A percentile compares a stretch with the other conserved stretches of the same genome.
Evolutionary conservation across 1,284 basidiomycete species (phyloP).

Genomic region (Thelephora terrestris): DNA sequence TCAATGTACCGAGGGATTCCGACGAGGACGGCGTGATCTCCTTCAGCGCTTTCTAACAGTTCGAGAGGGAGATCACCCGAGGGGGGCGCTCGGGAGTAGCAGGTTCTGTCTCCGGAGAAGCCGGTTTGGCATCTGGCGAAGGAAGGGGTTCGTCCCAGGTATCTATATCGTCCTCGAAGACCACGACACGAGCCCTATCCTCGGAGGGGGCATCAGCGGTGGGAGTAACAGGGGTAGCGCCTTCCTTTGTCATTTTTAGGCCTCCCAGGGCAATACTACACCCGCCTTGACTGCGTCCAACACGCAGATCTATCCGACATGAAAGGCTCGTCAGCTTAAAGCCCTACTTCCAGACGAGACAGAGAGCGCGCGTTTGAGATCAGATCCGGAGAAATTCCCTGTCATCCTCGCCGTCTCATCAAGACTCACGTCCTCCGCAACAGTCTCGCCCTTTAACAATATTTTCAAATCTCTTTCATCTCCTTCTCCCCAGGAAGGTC

Average conservation of each 20-base stretch:
- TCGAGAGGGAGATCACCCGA: conserved; percentile 23
- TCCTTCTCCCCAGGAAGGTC: no score
- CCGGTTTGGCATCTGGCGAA: no score
- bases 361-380: conserved; percentile 71
- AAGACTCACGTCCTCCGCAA: conserved; percentile 63
- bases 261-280: conserved; percentile 62
- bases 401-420: conserved; percentile 61
- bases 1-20: conserved; percentile 68
- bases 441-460: conserved; percentile 63
- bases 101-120: no score
- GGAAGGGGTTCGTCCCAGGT: no score
- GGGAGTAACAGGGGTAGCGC: no score
- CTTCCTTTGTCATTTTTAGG: no score
- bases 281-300: conserved; percentile 86
- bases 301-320: conserved; percentile 73
- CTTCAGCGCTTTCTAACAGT: conserved; percentile 74
- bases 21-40: conserved; percentile 84
- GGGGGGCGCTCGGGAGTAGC: background rate
- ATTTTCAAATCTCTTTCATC: conserved; percentile 82
- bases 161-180: no score
- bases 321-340: conserved; percentile 10
- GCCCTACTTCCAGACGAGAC: conserved; percentile 9
- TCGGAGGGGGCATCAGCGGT: no score
- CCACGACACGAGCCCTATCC: no score
- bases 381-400: conserved; percentile 83